Percentiles rank a stretch among this genome's conserved stretches.
phyloP scores from a whole-genome alignment of 192 early-diverging fungal genomes.

The Gonapodya sp. region DNA sequence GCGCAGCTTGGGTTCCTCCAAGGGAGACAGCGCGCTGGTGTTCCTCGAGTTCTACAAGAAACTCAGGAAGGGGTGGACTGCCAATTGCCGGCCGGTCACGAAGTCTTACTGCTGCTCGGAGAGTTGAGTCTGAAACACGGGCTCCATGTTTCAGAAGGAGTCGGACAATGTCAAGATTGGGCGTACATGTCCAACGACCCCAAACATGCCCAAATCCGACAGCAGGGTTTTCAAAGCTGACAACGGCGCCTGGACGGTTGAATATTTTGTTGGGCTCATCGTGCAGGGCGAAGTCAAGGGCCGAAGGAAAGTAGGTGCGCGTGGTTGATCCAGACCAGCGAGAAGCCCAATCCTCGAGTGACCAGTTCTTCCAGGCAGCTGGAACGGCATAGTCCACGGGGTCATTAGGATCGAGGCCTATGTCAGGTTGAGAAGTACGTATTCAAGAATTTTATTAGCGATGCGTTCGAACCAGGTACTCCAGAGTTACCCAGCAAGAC shows the following conservation, averaged over 20 bases:
- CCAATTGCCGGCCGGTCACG: neutral
- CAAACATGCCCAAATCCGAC: neutral
- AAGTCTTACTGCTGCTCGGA: neutral
- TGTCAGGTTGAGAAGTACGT: neutral
- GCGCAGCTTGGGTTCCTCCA: neutral
- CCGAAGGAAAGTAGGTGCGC: neutral
- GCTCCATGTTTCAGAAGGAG: neutral
- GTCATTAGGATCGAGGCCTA: neutral
- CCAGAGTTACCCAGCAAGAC: no score
- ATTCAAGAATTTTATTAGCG: neutral
- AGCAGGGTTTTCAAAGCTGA: neutral
- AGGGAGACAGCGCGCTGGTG: neutral
- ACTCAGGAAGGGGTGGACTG: neutral
- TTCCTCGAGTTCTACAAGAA: neutral
- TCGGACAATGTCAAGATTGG: neutral
- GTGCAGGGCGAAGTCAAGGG: neutral
- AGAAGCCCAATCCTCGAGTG: neutral
- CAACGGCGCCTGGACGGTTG: neutral
- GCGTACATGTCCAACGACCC: neutral
- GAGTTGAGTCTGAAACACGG: neutral
- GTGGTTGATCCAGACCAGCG: neutral
- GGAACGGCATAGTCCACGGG: neutral
- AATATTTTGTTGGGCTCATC: neutral
- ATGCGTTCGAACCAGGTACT: neutral
- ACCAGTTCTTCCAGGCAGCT: neutral